Evolutionary conservation across 2,329 filamentous ascomycete species (phyloP).

Genomic region (Chaetomium sp.): DNA sequence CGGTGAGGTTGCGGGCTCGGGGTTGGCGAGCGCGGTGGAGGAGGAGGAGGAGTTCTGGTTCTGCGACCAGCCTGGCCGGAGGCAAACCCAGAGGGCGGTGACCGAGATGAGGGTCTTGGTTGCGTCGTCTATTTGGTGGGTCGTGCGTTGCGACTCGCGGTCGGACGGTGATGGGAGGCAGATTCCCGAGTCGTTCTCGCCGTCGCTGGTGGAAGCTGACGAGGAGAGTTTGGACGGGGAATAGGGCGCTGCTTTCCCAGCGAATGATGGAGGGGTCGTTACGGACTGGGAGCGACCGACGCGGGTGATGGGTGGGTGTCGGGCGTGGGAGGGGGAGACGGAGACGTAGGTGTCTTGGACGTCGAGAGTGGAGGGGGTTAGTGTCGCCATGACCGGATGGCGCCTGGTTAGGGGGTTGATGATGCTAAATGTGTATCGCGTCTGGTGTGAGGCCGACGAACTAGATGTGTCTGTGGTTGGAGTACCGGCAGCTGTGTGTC

Average conservation of each 20-base stretch:
- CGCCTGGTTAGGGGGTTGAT: constrained; percentile 68
- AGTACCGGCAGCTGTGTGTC: constrained; percentile 34
- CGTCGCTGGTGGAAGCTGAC: constrained; percentile 25
- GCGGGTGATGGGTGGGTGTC: constrained; percentile 48
- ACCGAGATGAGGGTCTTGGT: constrained; percentile 54
- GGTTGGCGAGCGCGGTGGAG: constrained; percentile 4
- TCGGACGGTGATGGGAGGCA: constrained; percentile 23
- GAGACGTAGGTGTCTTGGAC: constrained; percentile 69
- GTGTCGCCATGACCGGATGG: constrained; percentile 73
- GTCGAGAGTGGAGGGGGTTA: constrained; percentile 65
- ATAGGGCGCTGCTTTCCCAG: constrained; percentile 1
- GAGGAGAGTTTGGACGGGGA: constrained; percentile 23
- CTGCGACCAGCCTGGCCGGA: constrained; percentile 47
- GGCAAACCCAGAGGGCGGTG: constrained; percentile 55
- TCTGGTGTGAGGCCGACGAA: constrained; percentile 31
- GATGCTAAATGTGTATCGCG: constrained; percentile 71
- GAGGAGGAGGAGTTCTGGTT: constrained; percentile 3
- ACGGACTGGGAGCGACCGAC: constrained; percentile 23
- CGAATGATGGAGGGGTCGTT: constrained; percentile 6
- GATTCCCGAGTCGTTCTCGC: constrained; percentile 34
- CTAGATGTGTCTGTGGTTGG: constrained; percentile 28
- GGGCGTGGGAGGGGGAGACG: constrained; percentile 53
- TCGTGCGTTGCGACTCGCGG: constrained; percentile 39
- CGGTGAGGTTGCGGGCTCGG: background rate
- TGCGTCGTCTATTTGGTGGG: constrained; percentile 46